A percentile compares a stretch with the other conserved stretches of the same genome.
These are phyloP conservation scores for Apiospora malaysiana DNA, from an alignment of 2,329 filamentous ascomycete genomes.

Conservation along the genomic window DNA sequence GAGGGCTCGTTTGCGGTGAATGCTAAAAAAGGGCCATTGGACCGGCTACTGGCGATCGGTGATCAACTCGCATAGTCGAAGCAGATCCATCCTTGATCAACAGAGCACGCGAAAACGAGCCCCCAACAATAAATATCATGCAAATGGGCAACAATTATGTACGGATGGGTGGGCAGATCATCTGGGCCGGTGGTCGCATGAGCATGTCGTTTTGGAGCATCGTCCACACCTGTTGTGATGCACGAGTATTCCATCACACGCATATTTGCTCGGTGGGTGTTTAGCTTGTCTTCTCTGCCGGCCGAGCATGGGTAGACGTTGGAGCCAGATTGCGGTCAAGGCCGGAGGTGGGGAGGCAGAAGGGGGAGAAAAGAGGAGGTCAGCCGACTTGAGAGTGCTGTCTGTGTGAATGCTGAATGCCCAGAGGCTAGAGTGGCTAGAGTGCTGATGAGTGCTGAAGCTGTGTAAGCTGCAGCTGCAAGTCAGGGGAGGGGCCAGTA, in stretches of 20 bases:
- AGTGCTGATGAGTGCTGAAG: not conserved
- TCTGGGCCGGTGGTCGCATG: slow-evolving; percentile 13
- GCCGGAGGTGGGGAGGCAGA: not conserved
- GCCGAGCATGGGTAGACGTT: slow-evolving; percentile 8
- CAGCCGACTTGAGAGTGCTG: not conserved
- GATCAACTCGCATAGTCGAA: slow-evolving; percentile 4
- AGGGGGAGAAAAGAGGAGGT: not conserved
- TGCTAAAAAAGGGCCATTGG: not conserved
- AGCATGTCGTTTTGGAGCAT: slow-evolving; percentile 12
- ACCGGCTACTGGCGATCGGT: slow-evolving; percentile 1
- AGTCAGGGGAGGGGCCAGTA: not conserved
- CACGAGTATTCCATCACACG: slow-evolving; percentile 13
- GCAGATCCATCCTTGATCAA: slow-evolving; percentile 14
- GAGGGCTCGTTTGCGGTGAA: not conserved
- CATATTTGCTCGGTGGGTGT: slow-evolving; percentile 5
- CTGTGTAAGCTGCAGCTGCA: slow-evolving; percentile 14
- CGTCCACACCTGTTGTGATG: slow-evolving; percentile 4
- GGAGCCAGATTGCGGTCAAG: slow-evolving; percentile 15
- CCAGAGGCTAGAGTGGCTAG: not conserved
- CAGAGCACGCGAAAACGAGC: not conserved
- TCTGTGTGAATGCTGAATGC: too few species aligned
- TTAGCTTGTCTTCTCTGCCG: slow-evolving; percentile 6
- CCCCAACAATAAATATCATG: not conserved
- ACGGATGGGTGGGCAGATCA: slow-evolving; percentile 12
- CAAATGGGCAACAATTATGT: not conserved